Percentiles rank a stretch among this genome's conserved stretches.
phyloP scores from a whole-genome alignment of 2,329 filamentous ascomycete species.

The Rutstroemia sp. region DNA sequence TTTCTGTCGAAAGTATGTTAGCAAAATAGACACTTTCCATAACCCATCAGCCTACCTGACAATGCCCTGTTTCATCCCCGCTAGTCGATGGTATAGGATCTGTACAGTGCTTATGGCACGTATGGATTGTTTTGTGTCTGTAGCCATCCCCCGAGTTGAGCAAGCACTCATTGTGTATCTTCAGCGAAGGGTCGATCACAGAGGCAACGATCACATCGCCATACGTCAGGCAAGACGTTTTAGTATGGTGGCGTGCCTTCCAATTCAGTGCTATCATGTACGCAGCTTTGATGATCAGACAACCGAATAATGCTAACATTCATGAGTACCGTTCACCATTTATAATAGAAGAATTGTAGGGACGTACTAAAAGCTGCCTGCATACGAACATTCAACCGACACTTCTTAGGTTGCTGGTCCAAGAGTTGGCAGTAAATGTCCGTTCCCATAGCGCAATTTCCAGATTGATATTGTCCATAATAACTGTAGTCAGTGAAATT shows the following conservation, averaged over 20 bases:
- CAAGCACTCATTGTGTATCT: slow-evolving; percentile 20
- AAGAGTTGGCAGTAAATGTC: slow-evolving; percentile 3
- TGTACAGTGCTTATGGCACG: slow-evolving; percentile 21
- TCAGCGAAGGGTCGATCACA: slow-evolving; percentile 17
- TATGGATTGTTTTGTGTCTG: slow-evolving; percentile 12
- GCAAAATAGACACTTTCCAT: neutral
- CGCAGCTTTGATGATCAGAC: slow-evolving; percentile 17
- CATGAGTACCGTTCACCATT: neutral
- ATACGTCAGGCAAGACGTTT: slow-evolving; percentile 17
- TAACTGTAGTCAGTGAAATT: neutral
- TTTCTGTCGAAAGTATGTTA: slow-evolving; percentile 2
- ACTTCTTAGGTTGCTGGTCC: slow-evolving; percentile 9
- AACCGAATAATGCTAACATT: slow-evolving; percentile 10
- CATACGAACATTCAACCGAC: slow-evolving; percentile 18
- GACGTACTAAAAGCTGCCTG: slow-evolving; percentile 16
- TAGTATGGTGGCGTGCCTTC: slow-evolving; percentile 9
- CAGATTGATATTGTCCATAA: neutral
- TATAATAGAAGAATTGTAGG: neutral
- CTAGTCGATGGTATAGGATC: slow-evolving; percentile 12
- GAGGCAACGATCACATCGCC: slow-evolving; percentile 21
- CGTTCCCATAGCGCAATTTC: neutral
- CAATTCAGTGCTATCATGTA: slow-evolving; percentile 20
- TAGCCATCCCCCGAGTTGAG: slow-evolving; percentile 21
- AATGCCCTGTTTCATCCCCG: slow-evolving; percentile 18
- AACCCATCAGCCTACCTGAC: slow-evolving; percentile 6